Conservation (phyloP, 176 grass and related monocot species). For the Zoysia pacifica region DNA sequence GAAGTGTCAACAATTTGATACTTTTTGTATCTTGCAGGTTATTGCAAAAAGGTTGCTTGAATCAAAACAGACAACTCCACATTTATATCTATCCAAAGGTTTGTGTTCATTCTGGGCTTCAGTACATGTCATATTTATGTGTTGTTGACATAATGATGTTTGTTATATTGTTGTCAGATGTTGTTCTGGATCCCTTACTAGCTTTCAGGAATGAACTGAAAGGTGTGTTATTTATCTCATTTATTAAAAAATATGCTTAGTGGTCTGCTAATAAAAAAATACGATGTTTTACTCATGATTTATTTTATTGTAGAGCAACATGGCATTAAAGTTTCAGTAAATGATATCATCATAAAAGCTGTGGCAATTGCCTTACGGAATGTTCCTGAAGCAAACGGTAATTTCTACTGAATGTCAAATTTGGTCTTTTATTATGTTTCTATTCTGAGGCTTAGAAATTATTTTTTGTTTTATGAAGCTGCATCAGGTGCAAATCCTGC, state of each 20-base stretch:
- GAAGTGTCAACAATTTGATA: not conserved
- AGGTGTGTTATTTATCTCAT: constrained; percentile 54
- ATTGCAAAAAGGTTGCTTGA: constrained; percentile 94
- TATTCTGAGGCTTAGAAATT: not conserved
- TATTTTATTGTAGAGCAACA: constrained; percentile 73
- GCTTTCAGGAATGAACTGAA: constrained; percentile 91
- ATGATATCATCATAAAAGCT: constrained; percentile 98
- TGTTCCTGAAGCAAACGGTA: constrained; percentile 96
- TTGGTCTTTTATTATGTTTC: not conserved
- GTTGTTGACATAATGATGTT: constrained; percentile 32
- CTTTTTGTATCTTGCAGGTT: constrained; percentile 48
- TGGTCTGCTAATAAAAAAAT: constrained; percentile 28
- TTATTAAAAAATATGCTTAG: constrained; percentile 15
- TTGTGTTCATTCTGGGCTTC: constrained; percentile 22
- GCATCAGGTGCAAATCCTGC: constrained; percentile 11
- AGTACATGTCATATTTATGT: constrained; percentile 32
- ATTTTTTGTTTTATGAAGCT: constrained; percentile 12
- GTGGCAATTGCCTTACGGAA: constrained; percentile 92
- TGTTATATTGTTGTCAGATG: constrained; percentile 69
- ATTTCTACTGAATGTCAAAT: constrained; percentile 27
- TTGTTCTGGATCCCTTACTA: constrained; percentile 86
- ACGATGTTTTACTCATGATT: constrained; percentile 20
- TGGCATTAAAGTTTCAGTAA: constrained; percentile 92
- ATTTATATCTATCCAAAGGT: constrained; percentile 95
- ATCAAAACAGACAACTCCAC: constrained; percentile 94